Conservation (phyloP, 176 grass and related monocot species). For the Carex littledalei region DNA sequence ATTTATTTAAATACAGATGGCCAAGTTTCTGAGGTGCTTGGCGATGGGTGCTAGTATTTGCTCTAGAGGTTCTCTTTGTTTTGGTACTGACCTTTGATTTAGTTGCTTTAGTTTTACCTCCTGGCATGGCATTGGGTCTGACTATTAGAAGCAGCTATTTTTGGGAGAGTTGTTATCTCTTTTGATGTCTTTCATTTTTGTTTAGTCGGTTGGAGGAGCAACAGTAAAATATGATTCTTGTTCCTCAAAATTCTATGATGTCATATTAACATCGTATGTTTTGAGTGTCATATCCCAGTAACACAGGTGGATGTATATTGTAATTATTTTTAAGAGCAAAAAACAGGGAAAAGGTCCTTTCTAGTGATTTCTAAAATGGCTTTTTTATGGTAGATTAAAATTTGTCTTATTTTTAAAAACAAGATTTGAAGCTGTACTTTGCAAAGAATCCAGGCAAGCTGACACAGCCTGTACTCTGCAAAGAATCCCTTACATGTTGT, state of each 20-base stretch:
- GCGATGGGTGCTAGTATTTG: conserved; percentile 8
- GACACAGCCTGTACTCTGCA: no score
- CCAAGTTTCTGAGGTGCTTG: background rate
- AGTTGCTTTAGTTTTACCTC: background rate
- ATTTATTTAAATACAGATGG: conserved; percentile 10
- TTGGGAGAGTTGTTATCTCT: background rate
- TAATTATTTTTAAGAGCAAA: background rate
- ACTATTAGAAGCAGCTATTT: conserved; percentile 5
- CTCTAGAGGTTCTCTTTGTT: background rate
- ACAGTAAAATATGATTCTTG: background rate
- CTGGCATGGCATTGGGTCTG: background rate
- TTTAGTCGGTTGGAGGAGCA: background rate
- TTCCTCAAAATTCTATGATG: background rate
- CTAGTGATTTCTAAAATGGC: background rate
- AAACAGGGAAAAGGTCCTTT: background rate
- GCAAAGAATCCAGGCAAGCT: no score
- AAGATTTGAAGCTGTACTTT: no score
- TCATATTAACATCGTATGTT: background rate
- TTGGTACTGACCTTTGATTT: background rate
- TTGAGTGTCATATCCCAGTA: background rate
- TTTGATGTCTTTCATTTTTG: background rate
- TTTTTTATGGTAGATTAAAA: background rate
- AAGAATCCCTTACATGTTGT: no score
- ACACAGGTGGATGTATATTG: background rate
- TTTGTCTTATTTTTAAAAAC: no score